phyloP scores from a whole-genome alignment of 176 grass and related monocot genomes.

The Phyllostachys edulis region DNA sequence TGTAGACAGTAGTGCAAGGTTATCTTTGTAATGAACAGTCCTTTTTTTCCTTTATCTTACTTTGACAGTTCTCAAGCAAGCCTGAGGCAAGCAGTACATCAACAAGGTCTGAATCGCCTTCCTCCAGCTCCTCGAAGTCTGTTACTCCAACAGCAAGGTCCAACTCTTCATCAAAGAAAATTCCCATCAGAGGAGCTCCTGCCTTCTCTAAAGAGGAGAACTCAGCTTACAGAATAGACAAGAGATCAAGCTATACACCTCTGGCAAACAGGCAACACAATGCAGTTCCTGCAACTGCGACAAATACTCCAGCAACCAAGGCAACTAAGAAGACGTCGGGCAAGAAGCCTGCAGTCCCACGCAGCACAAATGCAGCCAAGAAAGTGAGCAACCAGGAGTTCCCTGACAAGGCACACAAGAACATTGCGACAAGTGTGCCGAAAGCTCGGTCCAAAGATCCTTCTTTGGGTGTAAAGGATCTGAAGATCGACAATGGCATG shows the following conservation, averaged over 20 bases:
- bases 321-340: conserved; percentile 28
- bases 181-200: not conserved
- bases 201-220: conserved; percentile 1
- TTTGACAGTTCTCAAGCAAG: conserved; percentile 36
- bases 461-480: not conserved
- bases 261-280: conserved; percentile 38
- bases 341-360: conserved; percentile 12
- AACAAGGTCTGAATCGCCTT: conserved; percentile 30
- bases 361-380: conserved; percentile 14
- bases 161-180: conserved; percentile 36
- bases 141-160: conserved; percentile 33
- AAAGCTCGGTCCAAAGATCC: conserved; percentile 2
- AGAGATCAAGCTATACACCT: conserved; percentile 49
- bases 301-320: not conserved
- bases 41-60: not conserved
- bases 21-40: not conserved
- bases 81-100: conserved; percentile 8
- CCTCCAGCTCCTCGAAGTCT: conserved; percentile 31
- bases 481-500: not conserved
- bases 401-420: not conserved
- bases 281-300: not conserved
- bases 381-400: not conserved
- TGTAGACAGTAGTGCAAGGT: not conserved
- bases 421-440: not conserved
- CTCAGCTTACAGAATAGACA: conserved; percentile 40